Percentiles rank a stretch among this genome's conserved stretches.
phyloP scores from a whole-genome alignment of 169 alveolate genomes.

The Sarcocystis neurona region DNA sequence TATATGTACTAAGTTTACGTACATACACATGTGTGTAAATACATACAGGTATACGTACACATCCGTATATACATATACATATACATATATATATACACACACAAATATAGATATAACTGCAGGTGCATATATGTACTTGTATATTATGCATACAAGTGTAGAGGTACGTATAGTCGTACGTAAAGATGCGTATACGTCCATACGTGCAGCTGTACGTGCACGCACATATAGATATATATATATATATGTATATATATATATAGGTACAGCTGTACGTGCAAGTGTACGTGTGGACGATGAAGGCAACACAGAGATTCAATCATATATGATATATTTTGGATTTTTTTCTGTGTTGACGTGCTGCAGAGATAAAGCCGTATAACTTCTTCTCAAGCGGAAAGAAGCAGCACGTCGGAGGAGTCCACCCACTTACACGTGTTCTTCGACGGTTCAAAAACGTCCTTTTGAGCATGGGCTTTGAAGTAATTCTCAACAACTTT shows the following conservation, averaged over 20 bases:
- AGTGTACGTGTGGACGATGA: neutral
- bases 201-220: neutral
- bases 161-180: too few relatives aligned
- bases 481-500: too few relatives aligned
- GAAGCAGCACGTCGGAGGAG: conserved; percentile 81
- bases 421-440: conserved; percentile 90
- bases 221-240: conserved; percentile 18
- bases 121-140: too few relatives aligned
- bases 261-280: neutral
- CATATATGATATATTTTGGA: neutral
- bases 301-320: too few relatives aligned
- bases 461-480: conserved; percentile 87
- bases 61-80: too few relatives aligned
- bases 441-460: conserved; percentile 85
- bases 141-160: too few relatives aligned
- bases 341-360: neutral
- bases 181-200: conserved; percentile 65
- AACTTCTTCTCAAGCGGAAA: conserved; percentile 85
- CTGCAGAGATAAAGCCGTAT: conserved; percentile 67
- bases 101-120: too few relatives aligned
- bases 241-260: neutral
- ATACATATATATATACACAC: too few relatives aligned
- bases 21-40: too few relatives aligned
- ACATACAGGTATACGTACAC: too few relatives aligned
- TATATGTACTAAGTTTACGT: too few relatives aligned